These are phyloP conservation scores for Penicillium cinerascens DNA, from an alignment of 495 filamentous ascomycete genomes.

Conservation along the genomic window DNA sequence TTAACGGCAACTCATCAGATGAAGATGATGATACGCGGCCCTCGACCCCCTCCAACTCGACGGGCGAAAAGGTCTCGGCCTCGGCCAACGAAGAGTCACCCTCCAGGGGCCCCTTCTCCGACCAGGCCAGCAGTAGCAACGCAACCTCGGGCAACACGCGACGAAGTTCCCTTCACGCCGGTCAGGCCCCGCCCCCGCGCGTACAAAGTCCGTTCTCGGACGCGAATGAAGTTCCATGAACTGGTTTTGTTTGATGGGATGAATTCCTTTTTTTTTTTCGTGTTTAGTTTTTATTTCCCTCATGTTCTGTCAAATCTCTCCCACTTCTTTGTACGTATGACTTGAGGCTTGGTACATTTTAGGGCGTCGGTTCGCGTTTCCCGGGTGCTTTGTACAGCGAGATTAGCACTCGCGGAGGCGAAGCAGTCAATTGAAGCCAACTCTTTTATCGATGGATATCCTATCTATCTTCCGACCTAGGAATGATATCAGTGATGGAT, in stretches of 20 bases:
- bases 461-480: too few relatives aligned
- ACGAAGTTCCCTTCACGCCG: slow-evolving; percentile 26
- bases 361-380: slow-evolving; percentile 14
- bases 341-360: slow-evolving; percentile 14
- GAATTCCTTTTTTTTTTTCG: slow-evolving; percentile 6
- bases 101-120: slow-evolving; percentile 54
- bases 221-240: slow-evolving; percentile 57
- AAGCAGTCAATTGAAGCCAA: slow-evolving; percentile 17
- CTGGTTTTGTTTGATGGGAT: not conserved
- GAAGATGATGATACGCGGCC: slow-evolving; percentile 27
- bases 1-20: slow-evolving; percentile 39
- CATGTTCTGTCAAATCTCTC: not conserved
- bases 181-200: slow-evolving; percentile 25
- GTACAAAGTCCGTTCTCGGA: slow-evolving; percentile 47
- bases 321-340: slow-evolving; percentile 26
- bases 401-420: slow-evolving; percentile 16
- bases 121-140: slow-evolving; percentile 37
- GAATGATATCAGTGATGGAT: too few relatives aligned
- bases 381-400: slow-evolving; percentile 25
- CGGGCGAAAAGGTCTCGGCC: slow-evolving; percentile 10
- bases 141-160: slow-evolving; percentile 18
- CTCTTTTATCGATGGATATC: not conserved
- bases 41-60: slow-evolving; percentile 17
- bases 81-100: slow-evolving; percentile 15
- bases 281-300: slow-evolving; percentile 8